Percentiles rank a stretch among this genome's conserved stretches.
Conservation (phyloP, 768 basidiomycete genomes). For the Boletales sp. region DNA sequence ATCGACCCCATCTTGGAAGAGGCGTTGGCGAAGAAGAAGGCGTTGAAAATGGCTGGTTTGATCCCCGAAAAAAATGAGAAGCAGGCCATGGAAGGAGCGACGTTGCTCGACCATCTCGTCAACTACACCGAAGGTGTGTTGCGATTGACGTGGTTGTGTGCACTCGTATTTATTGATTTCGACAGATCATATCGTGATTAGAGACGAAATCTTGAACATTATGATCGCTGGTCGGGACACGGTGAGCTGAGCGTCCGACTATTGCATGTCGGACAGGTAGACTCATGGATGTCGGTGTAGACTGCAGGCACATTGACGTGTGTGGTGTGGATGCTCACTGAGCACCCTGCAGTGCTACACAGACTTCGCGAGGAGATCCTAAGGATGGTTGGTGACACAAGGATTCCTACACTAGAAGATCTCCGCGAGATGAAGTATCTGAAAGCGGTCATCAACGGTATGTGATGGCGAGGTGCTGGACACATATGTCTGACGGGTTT, state of each 20-base stretch:
- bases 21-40: slow-evolving; percentile 40
- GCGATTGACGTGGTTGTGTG: neutral
- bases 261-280: neutral
- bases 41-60: slow-evolving; percentile 18
- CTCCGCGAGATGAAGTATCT: slow-evolving; percentile 39
- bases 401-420: slow-evolving; percentile 29
- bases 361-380: slow-evolving; percentile 32
- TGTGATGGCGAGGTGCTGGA: neutral
- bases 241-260: slow-evolving; percentile 9
- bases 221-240: slow-evolving; percentile 37
- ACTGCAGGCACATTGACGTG: slow-evolving; percentile 31
- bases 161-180: neutral
- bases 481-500: slow-evolving; percentile 1
- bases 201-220: slow-evolving; percentile 37
- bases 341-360: slow-evolving; percentile 25
- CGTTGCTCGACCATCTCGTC: slow-evolving; percentile 29
- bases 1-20: slow-evolving; percentile 51
- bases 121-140: slow-evolving; percentile 26
- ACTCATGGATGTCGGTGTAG: slow-evolving; percentile 8
- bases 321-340: slow-evolving; percentile 43
- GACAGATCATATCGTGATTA: slow-evolving; percentile 29
- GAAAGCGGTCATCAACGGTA: slow-evolving; percentile 36
- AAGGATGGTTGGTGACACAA: slow-evolving; percentile 22
- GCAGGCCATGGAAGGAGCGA: slow-evolving; percentile 21
- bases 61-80: slow-evolving; percentile 6